Base-by-base conservation (phyloP, 768 basidiomycete species). In the Phaffia australis region DNA sequence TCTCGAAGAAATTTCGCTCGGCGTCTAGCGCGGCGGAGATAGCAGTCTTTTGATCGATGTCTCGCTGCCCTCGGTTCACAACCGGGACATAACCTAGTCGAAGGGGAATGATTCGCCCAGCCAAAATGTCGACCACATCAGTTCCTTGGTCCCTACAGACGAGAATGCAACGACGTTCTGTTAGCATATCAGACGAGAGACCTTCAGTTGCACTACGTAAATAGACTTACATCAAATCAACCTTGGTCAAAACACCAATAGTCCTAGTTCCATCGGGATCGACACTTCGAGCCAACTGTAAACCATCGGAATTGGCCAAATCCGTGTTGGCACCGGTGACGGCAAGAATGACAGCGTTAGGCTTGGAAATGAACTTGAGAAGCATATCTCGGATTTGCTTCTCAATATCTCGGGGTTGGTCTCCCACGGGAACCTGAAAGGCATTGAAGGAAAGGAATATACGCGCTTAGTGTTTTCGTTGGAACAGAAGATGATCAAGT, bases 121-220 rank as follows among this genome's bases (percentile, higher is more conserved):
- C 95, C 57, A 99, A 84, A 75, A 99, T 98, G 77, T 99, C 95
- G 32, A 99, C 92, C 47, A 99, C 95, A 76, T 99, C 94, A 7
- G 94, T 98, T 63, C 95, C 95, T 73, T 82, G 83, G 79, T 99
- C 94, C 90, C 90, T 94, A 63, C 4, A 27, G 16, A 54, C n/a
- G 16, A 54, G 21, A n/a, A n/a, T 5, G 18, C n/a, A 16, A 27
- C 4, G 18, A 27, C n/a, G 27, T n/a, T 54, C 52, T n/a, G 16
- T 54, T 27, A 54, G n/a, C 18, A 16, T 54, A 54, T 27, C 6
- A 16, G 16, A 54, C 52, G 27, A 27, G 52, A n/a, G 8, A 27
- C 23, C 5, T 8, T 60, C 1, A 8, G 47, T 7, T 19, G 32
- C 11, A 60, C 1, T 27, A 0, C 50, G 52, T 16, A 16, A 19